These are phyloP conservation scores for Candida piceae DNA, from an alignment of 805 yeast species.

Conservation along the genomic window DNA sequence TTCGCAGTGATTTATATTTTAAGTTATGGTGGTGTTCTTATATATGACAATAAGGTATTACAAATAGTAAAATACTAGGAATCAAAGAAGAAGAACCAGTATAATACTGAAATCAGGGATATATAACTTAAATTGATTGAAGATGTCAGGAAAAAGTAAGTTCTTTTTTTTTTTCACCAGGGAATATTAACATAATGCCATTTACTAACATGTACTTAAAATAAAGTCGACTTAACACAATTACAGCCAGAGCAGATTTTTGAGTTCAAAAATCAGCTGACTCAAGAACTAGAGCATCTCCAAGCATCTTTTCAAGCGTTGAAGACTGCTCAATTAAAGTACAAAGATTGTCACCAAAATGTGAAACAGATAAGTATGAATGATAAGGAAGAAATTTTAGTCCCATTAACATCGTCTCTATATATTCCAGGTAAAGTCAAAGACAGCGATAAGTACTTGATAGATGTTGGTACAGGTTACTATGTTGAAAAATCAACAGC, in stretches of 20 bases:
- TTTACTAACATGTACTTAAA: too few relatives aligned
- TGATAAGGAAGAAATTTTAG: constrained; percentile 53
- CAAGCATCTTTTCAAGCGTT: constrained; percentile 80
- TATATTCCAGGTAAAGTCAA: constrained; percentile 82
- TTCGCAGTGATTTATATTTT: too few relatives aligned
- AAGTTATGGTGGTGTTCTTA: too few relatives aligned
- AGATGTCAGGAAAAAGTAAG: constrained; percentile 16
- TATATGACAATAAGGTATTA: too few relatives aligned
- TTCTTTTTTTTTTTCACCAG: constrained; percentile 2
- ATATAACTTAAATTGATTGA: too few relatives aligned
- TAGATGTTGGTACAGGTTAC: constrained; percentile 96
- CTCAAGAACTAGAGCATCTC: constrained; percentile 81
- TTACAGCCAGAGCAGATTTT: constrained; percentile 80
- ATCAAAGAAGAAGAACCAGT: too few relatives aligned
- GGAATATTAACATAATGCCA: too few relatives aligned
- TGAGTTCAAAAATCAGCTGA: constrained; percentile 77
- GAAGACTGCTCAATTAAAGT: constrained; percentile 74
- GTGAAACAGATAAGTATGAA: constrained; percentile 44
- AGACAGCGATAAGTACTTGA: constrained; percentile 66
- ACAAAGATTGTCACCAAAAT: constrained; percentile 72
- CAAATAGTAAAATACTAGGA: too few relatives aligned
- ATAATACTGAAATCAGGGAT: too few relatives aligned
- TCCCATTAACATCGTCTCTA: constrained; percentile 84
- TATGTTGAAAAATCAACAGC: constrained; percentile 72
- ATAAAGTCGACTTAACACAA: constrained; percentile 54